phyloP scores from a whole-genome alignment of 73 alveolate species.

The Paramecium caudatum region DNA sequence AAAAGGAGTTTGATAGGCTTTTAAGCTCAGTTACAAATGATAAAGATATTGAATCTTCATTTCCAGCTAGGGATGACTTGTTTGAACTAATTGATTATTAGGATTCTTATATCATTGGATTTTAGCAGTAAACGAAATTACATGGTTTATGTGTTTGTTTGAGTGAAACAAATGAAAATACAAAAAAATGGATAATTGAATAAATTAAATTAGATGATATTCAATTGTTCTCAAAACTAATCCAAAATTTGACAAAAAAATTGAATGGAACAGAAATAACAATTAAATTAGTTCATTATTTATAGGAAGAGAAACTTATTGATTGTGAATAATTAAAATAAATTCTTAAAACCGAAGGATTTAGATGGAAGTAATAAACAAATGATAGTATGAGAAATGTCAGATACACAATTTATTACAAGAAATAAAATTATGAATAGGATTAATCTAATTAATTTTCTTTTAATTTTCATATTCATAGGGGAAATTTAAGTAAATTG shows the following conservation, averaged over 20 bases:
- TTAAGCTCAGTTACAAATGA: slow-evolving; percentile 7
- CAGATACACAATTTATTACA: slow-evolving; percentile 55
- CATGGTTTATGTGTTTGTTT: neutral
- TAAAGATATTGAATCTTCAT: neutral
- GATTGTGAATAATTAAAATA: slow-evolving; percentile 48
- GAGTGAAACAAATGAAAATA: neutral
- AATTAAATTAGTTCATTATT: slow-evolving; percentile 3
- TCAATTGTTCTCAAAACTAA: neutral
- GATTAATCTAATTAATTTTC: neutral
- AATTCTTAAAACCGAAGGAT: neutral
- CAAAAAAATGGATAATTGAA: neutral
- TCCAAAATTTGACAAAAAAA: neutral
- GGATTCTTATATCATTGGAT: neutral
- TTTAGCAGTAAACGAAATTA: neutral
- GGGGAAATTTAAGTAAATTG: neutral
- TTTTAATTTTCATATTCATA: slow-evolving; percentile 27
- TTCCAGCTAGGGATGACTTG: neutral
- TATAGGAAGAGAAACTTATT: slow-evolving; percentile 8
- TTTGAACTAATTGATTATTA: slow-evolving; percentile 21
- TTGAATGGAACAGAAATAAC: slow-evolving; percentile 19
- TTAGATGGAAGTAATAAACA: slow-evolving; percentile 58
- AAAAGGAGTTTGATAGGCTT: neutral
- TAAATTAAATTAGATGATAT: slow-evolving; percentile 25
- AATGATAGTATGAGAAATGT: slow-evolving; percentile 19
- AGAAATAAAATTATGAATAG: neutral